Conservation (phyloP, 768 basidiomycete genomes). For the Lactarius akahatsu region DNA sequence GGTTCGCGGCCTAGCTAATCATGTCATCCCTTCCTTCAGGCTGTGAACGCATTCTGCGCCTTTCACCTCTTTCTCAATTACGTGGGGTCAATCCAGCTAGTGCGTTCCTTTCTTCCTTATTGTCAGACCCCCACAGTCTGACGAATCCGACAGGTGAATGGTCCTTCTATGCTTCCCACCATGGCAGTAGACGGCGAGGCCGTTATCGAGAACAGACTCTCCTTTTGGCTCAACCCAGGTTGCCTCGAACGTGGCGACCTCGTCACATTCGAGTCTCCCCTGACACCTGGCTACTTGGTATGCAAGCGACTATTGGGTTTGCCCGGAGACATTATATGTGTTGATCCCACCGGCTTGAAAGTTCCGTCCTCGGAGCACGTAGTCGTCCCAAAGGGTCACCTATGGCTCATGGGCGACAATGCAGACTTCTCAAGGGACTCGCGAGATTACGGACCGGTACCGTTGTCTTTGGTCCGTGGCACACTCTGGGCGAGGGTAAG, state of each 20-base stretch:
- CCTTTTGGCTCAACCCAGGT: conserved; percentile 50
- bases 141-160: conserved; percentile 50
- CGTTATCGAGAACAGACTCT: conserved; percentile 61
- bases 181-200: conserved; percentile 58
- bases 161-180: conserved; percentile 83
- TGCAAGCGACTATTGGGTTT: conserved; percentile 92
- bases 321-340: conserved; percentile 84
- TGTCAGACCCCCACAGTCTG: conserved; percentile 2
- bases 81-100: conserved; percentile 54
- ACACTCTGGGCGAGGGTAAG: conserved; percentile 64
- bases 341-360: conserved; percentile 74
- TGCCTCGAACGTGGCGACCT: conserved; percentile 72
- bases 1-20: conserved; percentile 38
- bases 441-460: conserved; percentile 88
- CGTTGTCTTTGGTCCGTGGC: conserved; percentile 73
- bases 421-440: conserved; percentile 81
- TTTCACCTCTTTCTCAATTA: conserved; percentile 64
- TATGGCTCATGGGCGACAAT: conserved; percentile 95
- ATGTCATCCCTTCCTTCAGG: conserved; percentile 10
- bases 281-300: conserved; percentile 61
- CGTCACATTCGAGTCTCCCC: conserved; percentile 67
- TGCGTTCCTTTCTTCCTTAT: conserved; percentile 33
- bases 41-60: conserved; percentile 53
- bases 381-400: conserved; percentile 76
- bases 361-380: conserved; percentile 73